These are phyloP conservation scores for Populus deltoides DNA, from an alignment of 345 rosid species.

Conservation along the genomic window DNA sequence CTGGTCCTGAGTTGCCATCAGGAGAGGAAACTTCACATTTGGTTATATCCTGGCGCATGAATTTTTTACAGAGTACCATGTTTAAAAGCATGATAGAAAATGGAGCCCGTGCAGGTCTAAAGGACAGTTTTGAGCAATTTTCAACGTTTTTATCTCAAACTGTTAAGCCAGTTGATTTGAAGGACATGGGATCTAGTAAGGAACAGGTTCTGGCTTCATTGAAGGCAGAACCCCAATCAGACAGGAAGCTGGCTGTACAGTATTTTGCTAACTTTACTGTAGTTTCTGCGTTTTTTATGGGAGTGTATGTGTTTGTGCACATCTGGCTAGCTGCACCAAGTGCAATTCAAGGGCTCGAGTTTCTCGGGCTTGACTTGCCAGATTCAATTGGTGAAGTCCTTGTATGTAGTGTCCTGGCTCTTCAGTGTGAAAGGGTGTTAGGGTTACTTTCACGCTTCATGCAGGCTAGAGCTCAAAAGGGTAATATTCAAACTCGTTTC, in stretches of 20 bases:
- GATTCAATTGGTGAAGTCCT: conserved; percentile 89
- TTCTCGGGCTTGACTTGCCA: conserved; percentile 89
- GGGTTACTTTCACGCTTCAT: conserved; percentile 68
- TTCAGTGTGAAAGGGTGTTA: conserved; percentile 71
- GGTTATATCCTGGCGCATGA: conserved; percentile 84
- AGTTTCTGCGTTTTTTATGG: conserved; percentile 60
- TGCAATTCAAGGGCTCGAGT: conserved; percentile 82
- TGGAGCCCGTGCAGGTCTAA: conserved; percentile 82
- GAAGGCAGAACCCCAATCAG: conserved; percentile 81
- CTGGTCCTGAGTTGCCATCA: conserved; percentile 79
- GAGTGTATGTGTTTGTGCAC: conserved; percentile 67
- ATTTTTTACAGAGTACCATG: conserved; percentile 88
- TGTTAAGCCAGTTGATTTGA: conserved; percentile 70
- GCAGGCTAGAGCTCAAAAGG: conserved; percentile 83
- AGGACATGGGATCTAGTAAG: conserved; percentile 75
- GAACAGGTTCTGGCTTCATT: conserved; percentile 80
- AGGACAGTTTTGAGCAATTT: conserved; percentile 73
- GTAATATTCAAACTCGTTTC: conserved; percentile 34
- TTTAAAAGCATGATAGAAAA: conserved; percentile 94
- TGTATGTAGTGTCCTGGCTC: conserved; percentile 74
- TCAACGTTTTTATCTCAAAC: conserved; percentile 57
- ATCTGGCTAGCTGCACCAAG: conserved; percentile 61
- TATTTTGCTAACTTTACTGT: conserved; percentile 86
- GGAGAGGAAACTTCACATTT: conserved; percentile 72
- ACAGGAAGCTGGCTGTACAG: conserved; percentile 74